Evolutionary conservation across 2,329 filamentous ascomycete genomes (phyloP).

Genomic region (Ophiobolus disseminans): DNA sequence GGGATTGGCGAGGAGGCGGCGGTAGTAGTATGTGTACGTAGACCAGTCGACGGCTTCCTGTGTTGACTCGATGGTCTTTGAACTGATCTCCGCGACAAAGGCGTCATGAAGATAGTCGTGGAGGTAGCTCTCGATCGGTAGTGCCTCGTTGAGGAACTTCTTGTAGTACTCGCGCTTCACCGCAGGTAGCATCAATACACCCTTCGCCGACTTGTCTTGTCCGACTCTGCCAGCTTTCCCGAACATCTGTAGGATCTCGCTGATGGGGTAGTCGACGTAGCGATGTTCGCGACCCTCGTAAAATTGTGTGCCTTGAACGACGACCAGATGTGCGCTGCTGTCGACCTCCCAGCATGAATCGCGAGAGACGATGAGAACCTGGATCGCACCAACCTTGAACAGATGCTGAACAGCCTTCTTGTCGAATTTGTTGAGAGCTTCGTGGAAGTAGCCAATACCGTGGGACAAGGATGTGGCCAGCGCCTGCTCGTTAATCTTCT

Average conservation of each 20-base stretch:
- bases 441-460: constrained; percentile 96
- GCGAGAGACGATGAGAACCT: constrained; percentile 80
- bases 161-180: constrained; percentile 98
- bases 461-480: constrained; percentile 89
- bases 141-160: constrained; percentile 95
- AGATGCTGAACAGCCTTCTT: constrained; percentile 94
- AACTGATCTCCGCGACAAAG: constrained; percentile 96
- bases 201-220: constrained; percentile 80
- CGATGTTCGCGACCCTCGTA: constrained; percentile 96
- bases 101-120: constrained; percentile 92
- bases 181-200: constrained; percentile 94
- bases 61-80: constrained; percentile 91
- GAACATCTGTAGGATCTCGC: constrained; percentile 97
- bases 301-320: constrained; percentile 98
- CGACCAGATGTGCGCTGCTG: constrained; percentile 84
- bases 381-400: constrained; percentile 86
- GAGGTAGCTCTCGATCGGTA: constrained; percentile 93
- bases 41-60: constrained; percentile 99
- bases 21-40: constrained; percentile 98
- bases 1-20: constrained; percentile 90
- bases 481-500: constrained; percentile 83
- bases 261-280: constrained; percentile 94
- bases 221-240: constrained; percentile 85
- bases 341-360: constrained; percentile 98
- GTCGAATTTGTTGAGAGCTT: constrained; percentile 86